phyloP scores from a whole-genome alignment of 345 rosid genomes.

The Brassica nigra region DNA sequence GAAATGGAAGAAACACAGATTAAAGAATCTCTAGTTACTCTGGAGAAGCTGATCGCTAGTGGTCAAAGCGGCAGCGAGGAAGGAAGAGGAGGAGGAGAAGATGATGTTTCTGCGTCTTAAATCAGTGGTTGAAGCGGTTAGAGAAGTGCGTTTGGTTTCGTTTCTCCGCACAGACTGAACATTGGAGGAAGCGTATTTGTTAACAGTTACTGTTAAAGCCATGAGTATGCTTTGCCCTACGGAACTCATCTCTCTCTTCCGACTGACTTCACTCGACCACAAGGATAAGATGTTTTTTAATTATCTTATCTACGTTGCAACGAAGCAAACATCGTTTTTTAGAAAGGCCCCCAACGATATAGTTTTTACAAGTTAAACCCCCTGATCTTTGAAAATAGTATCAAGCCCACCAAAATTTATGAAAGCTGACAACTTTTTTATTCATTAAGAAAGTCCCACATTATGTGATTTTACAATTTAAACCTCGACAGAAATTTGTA shows the following conservation, averaged over 20 bases:
- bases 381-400: neutral
- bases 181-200: slow-evolving; percentile 81
- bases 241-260: slow-evolving; percentile 40
- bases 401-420: neutral
- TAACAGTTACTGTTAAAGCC: slow-evolving; percentile 91
- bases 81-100: slow-evolving; percentile 53
- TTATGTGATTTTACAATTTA: neutral
- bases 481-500: neutral
- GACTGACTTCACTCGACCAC: slow-evolving; percentile 22
- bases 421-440: neutral
- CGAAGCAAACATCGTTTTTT: slow-evolving; percentile 10
- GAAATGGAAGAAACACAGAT: neutral
- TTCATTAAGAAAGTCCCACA: neutral
- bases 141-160: slow-evolving; percentile 40
- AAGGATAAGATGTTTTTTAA: slow-evolving; percentile 22
- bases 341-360: neutral
- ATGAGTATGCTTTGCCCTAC: slow-evolving; percentile 76
- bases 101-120: slow-evolving; percentile 62
- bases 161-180: slow-evolving; percentile 65
- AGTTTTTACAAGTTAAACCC: neutral
- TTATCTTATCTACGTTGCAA: slow-evolving; percentile 31
- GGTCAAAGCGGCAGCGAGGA: slow-evolving; percentile 51
- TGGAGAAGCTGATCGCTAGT: slow-evolving; percentile 65
- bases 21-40: slow-evolving; percentile 45
- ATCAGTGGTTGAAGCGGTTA: slow-evolving; percentile 29